These are phyloP conservation scores for Tylopilus vinaceipallidus DNA, from an alignment of 768 basidiomycete genomes.

Conservation along the genomic window DNA sequence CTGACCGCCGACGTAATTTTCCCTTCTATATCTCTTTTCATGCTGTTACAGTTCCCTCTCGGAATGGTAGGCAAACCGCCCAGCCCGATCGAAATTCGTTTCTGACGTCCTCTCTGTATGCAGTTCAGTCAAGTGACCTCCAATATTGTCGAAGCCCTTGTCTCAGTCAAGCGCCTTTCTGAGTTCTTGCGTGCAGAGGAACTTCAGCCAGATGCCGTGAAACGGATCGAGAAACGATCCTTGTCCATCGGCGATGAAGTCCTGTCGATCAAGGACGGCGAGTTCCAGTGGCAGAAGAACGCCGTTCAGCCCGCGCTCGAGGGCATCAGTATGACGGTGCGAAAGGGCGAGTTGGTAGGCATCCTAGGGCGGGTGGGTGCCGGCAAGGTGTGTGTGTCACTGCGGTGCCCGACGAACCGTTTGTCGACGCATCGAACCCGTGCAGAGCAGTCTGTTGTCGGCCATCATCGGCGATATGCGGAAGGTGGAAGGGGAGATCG, in stretches of 20 bases:
- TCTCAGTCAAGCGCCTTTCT: slow-evolving; percentile 77
- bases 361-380: slow-evolving; percentile 87
- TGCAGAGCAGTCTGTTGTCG: slow-evolving; percentile 67
- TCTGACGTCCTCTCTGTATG: slow-evolving; percentile 1
- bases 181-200: slow-evolving; percentile 77
- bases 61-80: slow-evolving; percentile 56
- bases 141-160: slow-evolving; percentile 82
- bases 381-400: slow-evolving; percentile 62
- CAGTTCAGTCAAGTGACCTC: slow-evolving; percentile 73
- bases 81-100: neutral
- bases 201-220: slow-evolving; percentile 76
- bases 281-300: slow-evolving; percentile 76
- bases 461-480: slow-evolving; percentile 89
- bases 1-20: slow-evolving; percentile 92
- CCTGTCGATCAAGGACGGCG: slow-evolving; percentile 68
- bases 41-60: slow-evolving; percentile 83
- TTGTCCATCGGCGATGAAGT: slow-evolving; percentile 63
- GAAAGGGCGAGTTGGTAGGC: slow-evolving; percentile 83
- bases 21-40: slow-evolving; percentile 90
- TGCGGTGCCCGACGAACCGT: neutral
- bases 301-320: slow-evolving; percentile 62
- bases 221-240: slow-evolving; percentile 41
- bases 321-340: slow-evolving; percentile 69
- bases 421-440: neutral
- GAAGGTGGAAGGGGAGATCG: slow-evolving; percentile 68